phyloP scores from a whole-genome alignment of 768 basidiomycete genomes.

The Galerina marginata region DNA sequence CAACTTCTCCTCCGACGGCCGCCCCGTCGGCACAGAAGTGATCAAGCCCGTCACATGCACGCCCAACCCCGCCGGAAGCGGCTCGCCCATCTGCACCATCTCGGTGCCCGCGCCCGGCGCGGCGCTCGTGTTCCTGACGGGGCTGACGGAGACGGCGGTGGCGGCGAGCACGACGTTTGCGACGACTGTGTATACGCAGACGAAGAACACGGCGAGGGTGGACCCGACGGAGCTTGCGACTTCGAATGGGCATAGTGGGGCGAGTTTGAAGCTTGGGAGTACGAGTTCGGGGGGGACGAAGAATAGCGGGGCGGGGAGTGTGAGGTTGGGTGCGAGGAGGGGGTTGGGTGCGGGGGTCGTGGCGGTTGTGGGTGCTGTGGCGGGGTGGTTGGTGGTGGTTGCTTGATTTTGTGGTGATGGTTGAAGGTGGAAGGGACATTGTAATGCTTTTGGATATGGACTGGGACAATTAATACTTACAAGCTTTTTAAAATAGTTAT shows the following conservation, averaged over 20 bases:
- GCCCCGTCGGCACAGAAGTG: constrained; percentile 53
- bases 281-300: constrained; percentile 42
- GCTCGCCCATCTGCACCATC: constrained; percentile 56
- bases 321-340: neutral
- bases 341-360: constrained; percentile 1
- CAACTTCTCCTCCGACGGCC: constrained; percentile 68
- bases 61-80: constrained; percentile 4
- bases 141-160: constrained; percentile 38
- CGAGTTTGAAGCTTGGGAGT: constrained; percentile 36
- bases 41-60: constrained; percentile 61
- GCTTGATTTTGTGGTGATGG: neutral
- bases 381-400: constrained; percentile 1
- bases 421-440: too few relatives aligned
- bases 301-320: neutral
- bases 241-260: constrained; percentile 58
- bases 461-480: too few relatives aligned
- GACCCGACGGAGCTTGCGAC: constrained; percentile 61
- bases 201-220: constrained; percentile 56
- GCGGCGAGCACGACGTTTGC: constrained; percentile 49
- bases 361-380: neutral
- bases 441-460: too few relatives aligned
- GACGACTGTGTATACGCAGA: constrained; percentile 57
- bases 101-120: constrained; percentile 71
- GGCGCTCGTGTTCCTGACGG: constrained; percentile 71
- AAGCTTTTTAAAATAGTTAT: too few relatives aligned